Evolutionary conservation across 768 basidiomycete genomes (phyloP), one percentile per base, ranked within the genome.

Genomic region (Myochromella boudieri): DNA sequence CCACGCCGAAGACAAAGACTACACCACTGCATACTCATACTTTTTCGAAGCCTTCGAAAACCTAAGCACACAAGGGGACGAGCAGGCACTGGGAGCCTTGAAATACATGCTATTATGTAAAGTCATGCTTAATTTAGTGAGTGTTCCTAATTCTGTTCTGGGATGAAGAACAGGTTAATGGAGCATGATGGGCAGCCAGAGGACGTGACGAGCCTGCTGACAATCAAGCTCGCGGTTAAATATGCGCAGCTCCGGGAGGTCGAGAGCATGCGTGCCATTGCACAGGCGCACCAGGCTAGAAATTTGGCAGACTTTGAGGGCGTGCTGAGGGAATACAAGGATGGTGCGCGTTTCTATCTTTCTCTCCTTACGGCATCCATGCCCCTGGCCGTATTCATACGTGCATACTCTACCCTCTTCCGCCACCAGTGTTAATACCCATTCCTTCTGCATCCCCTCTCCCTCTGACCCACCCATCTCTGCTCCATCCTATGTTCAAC

Each of bases 61-160:
- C 42, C 73, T 93, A 54, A 81, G 82, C 32, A 64, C 82, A 1
- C 87, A 92, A 47, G 93, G 87, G 15, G 85, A 91, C 53, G 78
- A 82, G 32, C 92, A 93, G 1, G 43, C 43, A 5, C 72, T 97
- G 15, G 81, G 78, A 1, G 93, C 93, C 4, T 73, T 99, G 54
- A 98, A 99, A 68, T 98, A 99, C 67, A 97, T 98, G 95, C 76
- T 97, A 12, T 66, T 97, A 36, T 99, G 97, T 68, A 98, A 99
- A 65, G 86, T 99, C 62, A 99, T 99, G 95, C 74, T 98, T 53
- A 93, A 93, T 60, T 65, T 95, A 61, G 95, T 95, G 49, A 53
- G 85, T 75, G 32, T n/a, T n/a, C n/a, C n/a, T n/a, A n/a, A n/a
- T n/a, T n/a, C n/a, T n/a, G n/a, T n/a, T n/a, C n/a, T n/a, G n/a